Evolutionary conservation across 208 protist genomes (phyloP).

Genomic region (Lotmaria passim): DNA sequence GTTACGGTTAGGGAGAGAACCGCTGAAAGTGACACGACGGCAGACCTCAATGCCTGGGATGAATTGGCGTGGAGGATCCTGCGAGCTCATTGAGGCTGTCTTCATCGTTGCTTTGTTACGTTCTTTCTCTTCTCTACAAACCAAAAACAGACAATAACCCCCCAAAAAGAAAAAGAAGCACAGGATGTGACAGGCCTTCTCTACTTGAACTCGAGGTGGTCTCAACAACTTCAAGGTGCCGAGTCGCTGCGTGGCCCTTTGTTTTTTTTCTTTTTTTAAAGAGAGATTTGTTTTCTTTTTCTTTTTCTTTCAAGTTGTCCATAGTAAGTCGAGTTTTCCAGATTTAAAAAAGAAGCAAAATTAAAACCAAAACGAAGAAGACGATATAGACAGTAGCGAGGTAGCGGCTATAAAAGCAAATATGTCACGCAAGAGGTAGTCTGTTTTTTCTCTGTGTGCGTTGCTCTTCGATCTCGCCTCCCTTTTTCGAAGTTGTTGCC

Average conservation of each 20-base stretch:
- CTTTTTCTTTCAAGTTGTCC: constrained; percentile 18
- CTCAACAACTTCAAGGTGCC: constrained; percentile 12
- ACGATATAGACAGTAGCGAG: too few species aligned
- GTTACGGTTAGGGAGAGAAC: constrained; percentile 12
- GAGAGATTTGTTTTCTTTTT: constrained; percentile 6
- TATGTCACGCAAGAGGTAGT: too few species aligned
- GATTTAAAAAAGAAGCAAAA: background rate
- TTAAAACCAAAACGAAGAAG: background rate
- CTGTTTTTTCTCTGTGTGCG: too few species aligned
- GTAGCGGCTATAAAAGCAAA: too few species aligned
- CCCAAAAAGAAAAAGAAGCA: constrained; percentile 3
- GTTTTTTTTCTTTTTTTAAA: constrained; percentile 19
- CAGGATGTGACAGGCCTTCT: constrained; percentile 10
- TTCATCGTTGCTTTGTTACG: constrained; percentile 12
- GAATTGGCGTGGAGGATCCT: background rate
- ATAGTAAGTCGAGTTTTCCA: background rate
- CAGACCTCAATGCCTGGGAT: background rate
- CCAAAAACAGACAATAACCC: background rate
- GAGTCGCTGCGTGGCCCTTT: constrained; percentile 13
- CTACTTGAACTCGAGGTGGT: constrained; percentile 3
- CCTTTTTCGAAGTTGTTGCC: too few species aligned
- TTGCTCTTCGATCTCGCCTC: too few species aligned
- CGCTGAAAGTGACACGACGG: constrained; percentile 15
- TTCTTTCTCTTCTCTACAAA: constrained; percentile 10
- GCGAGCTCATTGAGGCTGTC: background rate